Conservation (phyloP, 306 rosid genomes). For the Quercus dentata region DNA sequence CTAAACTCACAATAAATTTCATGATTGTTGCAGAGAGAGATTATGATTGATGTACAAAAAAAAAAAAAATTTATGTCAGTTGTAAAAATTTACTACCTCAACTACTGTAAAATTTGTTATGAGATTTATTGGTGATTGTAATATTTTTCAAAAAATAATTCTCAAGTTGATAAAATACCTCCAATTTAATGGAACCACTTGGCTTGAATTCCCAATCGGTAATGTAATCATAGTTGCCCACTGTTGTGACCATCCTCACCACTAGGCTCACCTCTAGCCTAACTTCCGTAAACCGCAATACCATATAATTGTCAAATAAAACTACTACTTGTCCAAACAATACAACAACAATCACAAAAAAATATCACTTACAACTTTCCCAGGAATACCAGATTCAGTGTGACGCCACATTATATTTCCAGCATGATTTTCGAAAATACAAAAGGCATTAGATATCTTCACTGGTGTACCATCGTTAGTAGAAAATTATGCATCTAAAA, state of each 20-base stretch:
- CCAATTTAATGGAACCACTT: constrained; percentile 52
- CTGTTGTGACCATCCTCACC: constrained; percentile 44
- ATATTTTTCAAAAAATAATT: not conserved
- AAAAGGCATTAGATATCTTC: constrained; percentile 40
- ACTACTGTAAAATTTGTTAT: no score
- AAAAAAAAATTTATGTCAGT: no score
- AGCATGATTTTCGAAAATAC: constrained; percentile 52
- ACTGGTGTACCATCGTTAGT: constrained; percentile 39
- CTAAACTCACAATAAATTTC: no score
- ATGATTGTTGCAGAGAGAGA: no score
- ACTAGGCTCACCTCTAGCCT: constrained; percentile 44
- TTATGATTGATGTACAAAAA: no score
- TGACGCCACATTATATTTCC: constrained; percentile 71
- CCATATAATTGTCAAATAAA: no score
- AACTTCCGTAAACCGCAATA: constrained; percentile 14
- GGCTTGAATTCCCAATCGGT: constrained; percentile 61
- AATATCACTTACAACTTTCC: constrained; percentile 15
- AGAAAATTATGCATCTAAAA: constrained; percentile 46
- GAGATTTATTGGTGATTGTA: no score
- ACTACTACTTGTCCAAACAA: no score
- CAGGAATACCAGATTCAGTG: constrained; percentile 33
- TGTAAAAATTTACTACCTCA: no score
- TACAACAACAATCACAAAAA: not conserved
- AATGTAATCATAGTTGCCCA: constrained; percentile 54
- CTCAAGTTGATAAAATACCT: constrained; percentile 19